Base-by-base conservation (phyloP, 148 eudicot species). In the Nyssa sinensis region DNA sequence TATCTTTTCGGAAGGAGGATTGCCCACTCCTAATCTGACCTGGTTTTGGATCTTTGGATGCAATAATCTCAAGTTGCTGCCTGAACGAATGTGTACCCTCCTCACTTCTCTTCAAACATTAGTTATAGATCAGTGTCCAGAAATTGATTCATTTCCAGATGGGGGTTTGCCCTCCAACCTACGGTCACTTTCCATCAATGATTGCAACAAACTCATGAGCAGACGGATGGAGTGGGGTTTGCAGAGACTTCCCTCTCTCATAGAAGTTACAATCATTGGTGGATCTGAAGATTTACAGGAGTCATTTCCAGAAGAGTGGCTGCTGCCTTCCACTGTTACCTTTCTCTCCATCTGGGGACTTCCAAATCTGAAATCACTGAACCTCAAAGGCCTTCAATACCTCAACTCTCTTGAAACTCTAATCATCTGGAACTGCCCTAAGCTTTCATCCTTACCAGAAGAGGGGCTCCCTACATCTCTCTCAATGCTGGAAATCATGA, bases 41-140 rank as follows among this genome's bases (percentile, higher is more conserved):
- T 6, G 1, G 39, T 3, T 19, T 29, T 11, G 0, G 0, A 6
- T 66, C 10, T 0, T 0, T 2, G 1, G 0, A n/a, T 65, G 69
- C 51, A n/a, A 34, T 2, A 34, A 66, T 13, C 34, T 62, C 19
- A 62, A 62, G 65, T 29, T 1, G 11, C 67, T 64, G 12, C 67
- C 67, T 7, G 39, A 58, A n/a, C 25, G 27, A 58, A 64, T 64
- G 67, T 11, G 7, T 13, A 64, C 25, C 67, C 23, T 19, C 41
- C 23, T 64, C 25, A 39, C 67, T 10, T 64, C 65, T 30, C 65
- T 62, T 29, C 2, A 12, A 13, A 0, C 13, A 28, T 14, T 62
- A 6, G 3, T 1, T 0, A 62, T 62, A 13, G 0, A 2, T 0
- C 1, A 29, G 0, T 62, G 65, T 62, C 65, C 65, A 14, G 65